These are phyloP conservation scores for Naganishia albida DNA, from an alignment of 1,284 basidiomycete species.

Conservation along the genomic window DNA sequence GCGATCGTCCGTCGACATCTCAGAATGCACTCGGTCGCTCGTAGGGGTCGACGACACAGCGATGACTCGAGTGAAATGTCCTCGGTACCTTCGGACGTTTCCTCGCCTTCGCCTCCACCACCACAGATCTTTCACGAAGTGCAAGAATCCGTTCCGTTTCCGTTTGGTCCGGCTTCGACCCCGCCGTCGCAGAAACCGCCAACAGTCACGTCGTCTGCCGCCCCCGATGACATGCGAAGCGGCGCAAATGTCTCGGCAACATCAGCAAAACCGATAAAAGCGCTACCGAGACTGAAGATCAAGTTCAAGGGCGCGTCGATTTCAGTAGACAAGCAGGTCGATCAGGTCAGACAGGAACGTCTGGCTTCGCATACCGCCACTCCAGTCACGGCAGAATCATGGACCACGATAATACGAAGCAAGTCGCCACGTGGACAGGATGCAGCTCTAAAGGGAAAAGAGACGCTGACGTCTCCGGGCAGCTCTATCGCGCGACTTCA, in stretches of 20 bases:
- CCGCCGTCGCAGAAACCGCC: neutral
- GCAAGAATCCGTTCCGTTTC: constrained; percentile 25
- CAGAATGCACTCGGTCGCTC: neutral
- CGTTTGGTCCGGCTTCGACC: neutral
- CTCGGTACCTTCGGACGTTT: constrained; percentile 8
- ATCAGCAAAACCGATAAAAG: neutral
- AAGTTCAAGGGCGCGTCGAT: constrained; percentile 14
- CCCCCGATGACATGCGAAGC: neutral
- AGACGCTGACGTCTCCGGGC: neutral
- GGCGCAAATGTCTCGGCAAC: neutral
- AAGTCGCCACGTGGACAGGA: neutral
- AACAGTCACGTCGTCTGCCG: neutral
- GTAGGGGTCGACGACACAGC: constrained; percentile 1
- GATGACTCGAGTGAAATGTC: constrained; percentile 23
- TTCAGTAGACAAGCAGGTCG: neutral
- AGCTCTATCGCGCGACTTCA: too few species aligned
- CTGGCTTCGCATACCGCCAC: neutral
- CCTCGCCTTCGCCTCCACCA: constrained; percentile 18
- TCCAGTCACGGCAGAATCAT: neutral
- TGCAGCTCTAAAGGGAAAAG: neutral
- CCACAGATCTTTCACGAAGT: constrained; percentile 26
- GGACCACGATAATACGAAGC: too few species aligned
- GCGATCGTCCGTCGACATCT: constrained; percentile 14
- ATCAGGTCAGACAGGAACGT: neutral
- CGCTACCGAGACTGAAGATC: constrained; percentile 2